Percentiles rank a stretch among this genome's conserved stretches.
phyloP scores from a whole-genome alignment of 2,329 filamentous ascomycete species.

The Apiospora malaysiana region DNA sequence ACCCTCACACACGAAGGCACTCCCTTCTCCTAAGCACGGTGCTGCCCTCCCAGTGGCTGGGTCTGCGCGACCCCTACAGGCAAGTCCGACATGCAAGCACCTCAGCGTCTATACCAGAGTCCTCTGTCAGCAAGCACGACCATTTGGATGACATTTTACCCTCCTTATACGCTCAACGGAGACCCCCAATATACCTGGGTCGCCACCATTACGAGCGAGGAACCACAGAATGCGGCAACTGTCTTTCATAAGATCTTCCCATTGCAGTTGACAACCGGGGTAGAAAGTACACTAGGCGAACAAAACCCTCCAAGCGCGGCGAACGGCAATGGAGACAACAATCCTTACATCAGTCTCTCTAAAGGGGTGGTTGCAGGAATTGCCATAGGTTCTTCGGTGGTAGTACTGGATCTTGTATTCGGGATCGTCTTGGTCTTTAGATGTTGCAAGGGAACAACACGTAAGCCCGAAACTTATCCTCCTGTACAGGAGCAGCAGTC shows the following conservation, averaged over 20 bases:
- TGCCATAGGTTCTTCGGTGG: neutral
- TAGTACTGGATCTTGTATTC: neutral
- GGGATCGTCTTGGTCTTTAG: neutral
- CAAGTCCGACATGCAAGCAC: neutral
- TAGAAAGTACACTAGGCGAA: neutral
- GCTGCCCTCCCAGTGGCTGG: slow-evolving; percentile 18
- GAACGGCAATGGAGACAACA: neutral
- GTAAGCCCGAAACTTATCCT: neutral
- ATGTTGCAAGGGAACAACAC: neutral
- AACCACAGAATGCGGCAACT: neutral
- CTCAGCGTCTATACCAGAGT: slow-evolving; percentile 20
- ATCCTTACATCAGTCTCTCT: neutral
- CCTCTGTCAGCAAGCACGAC: neutral
- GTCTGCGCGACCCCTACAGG: neutral
- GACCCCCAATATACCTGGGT: slow-evolving; percentile 4
- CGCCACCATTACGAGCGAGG: neutral
- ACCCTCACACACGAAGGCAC: slow-evolving; percentile 14
- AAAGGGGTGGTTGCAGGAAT: neutral
- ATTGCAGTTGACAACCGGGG: slow-evolving; percentile 9
- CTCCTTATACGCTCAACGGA: neutral
- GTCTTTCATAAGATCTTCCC: slow-evolving; percentile 23
- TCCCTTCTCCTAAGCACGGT: slow-evolving; percentile 19
- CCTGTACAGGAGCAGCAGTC: neutral
- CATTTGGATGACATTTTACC: slow-evolving; percentile 22
- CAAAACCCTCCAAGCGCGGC: neutral